Evolutionary conservation across 352 stramenopile species (phyloP).

Genomic region (Globisporangium nunn): DNA sequence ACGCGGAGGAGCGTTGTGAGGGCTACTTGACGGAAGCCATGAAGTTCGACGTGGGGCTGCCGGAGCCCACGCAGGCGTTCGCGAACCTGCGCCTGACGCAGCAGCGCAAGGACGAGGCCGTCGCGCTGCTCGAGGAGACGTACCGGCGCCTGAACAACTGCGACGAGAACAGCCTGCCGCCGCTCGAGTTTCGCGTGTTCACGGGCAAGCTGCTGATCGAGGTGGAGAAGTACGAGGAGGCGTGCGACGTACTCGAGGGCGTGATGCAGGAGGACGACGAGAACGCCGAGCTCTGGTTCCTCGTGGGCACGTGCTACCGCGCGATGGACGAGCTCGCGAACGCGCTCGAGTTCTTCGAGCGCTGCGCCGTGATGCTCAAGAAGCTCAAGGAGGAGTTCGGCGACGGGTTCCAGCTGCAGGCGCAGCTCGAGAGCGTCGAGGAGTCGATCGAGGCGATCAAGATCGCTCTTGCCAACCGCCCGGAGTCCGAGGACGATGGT

Average conservation of each 20-base stretch:
- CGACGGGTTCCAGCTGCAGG: constrained; percentile 65
- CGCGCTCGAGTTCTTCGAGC: constrained; percentile 84
- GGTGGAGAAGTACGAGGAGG: constrained; percentile 77
- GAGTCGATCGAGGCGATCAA: constrained; percentile 53
- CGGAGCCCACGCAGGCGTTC: constrained; percentile 92
- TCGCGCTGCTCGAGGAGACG: constrained; percentile 87
- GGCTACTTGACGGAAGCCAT: constrained; percentile 85
- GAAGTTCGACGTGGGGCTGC: constrained; percentile 84
- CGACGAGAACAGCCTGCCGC: constrained; percentile 65
- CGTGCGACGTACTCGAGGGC: constrained; percentile 73
- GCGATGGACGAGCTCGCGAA: constrained; percentile 76
- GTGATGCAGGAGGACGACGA: constrained; percentile 89
- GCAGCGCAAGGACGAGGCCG: constrained; percentile 85
- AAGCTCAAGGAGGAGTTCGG: constrained; percentile 74
- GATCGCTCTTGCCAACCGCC: constrained; percentile 46
- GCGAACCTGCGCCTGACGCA: constrained; percentile 94
- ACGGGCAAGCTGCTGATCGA: constrained; percentile 85
- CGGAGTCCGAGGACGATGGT: constrained; percentile 41
- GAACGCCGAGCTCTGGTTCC: constrained; percentile 87
- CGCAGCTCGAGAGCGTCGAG: constrained; percentile 73
- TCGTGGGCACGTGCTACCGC: constrained; percentile 84
- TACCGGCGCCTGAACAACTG: constrained; percentile 84
- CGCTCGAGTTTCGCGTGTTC: constrained; percentile 79
- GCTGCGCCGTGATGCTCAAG: constrained; percentile 66
- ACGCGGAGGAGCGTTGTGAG: constrained; percentile 92